Base-by-base conservation (phyloP, 164 flowering plant genomes). In the Stephania yunnanensis region DNA sequence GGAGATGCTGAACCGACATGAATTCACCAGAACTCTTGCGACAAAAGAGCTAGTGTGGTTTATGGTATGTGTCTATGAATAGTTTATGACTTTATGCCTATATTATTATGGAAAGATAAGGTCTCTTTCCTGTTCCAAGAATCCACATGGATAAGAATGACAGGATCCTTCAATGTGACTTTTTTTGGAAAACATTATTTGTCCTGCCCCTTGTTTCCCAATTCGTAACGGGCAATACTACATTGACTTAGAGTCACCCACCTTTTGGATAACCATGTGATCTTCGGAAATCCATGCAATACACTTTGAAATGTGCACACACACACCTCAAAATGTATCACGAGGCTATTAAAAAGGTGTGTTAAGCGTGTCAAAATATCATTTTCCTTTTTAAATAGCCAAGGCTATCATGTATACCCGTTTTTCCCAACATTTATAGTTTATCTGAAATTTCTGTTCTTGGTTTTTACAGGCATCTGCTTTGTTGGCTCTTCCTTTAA, bases 21-120 rank as follows among this genome's bases (percentile, higher is more conserved):
- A 93, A 75, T 71, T 90, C 31, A 90, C 97, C 63, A 89, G 75
- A 72, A 77, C 90, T 31, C 82, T 92, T 82, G 95, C 97, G 70
- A 90, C 95, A 8, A 89, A 86, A 65, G 97, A 93, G 87, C 76
- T 89, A 25, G 92, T 83, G 45, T 93, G 95, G 95, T 92, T 89
- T 86, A 80, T 78, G 86, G 98, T 93, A 86, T 76, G 89, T 79
- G 65, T 67, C 6, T n/a, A 20, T 25, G n/a, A 71, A 17, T 46
- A 10, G 17, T 22, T 29, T 19, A 46, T 67, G 42, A 5, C 25
- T 12, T 29, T 19, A 46, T 67, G 36, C 10, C 22, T 9, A 46
- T 19, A 19, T 74, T 29, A 10, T 53, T 55, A 5, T 10, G 1
- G 61, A 12, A 55, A 55, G 12, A 55, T 48, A 12, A 12, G 53